A percentile compares a stretch with the other conserved stretches of the same genome.
phyloP scores from a whole-genome alignment of 768 basidiomycete species.

The Tricholoma saponaceum region DNA sequence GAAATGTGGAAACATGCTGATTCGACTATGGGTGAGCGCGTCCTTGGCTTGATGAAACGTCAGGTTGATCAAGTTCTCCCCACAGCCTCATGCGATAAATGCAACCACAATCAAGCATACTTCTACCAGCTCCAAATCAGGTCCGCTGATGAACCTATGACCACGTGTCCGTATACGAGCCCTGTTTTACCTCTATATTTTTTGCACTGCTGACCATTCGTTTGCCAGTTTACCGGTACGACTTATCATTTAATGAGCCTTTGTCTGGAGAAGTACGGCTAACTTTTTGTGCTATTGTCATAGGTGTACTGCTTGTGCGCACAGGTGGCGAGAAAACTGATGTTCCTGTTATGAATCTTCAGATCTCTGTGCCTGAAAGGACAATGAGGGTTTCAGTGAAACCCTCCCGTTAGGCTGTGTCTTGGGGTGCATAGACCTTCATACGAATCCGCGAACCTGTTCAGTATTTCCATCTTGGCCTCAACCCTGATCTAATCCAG shows the following conservation, averaged over 20 bases:
- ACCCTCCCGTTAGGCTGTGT: too few relatives aligned
- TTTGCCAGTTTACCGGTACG: conserved; percentile 58
- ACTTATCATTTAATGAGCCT: neutral
- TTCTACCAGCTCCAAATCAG: conserved; percentile 96
- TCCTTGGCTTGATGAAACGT: neutral
- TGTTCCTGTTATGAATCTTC: too few relatives aligned
- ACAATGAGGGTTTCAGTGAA: too few relatives aligned
- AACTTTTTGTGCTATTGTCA: neutral
- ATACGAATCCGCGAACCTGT: too few relatives aligned
- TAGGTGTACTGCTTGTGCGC: conserved; percentile 2
- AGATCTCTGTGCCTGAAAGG: neutral
- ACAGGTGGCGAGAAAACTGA: conserved; percentile 3
- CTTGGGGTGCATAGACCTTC: too few relatives aligned
- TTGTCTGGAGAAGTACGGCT: neutral
- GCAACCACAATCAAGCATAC: conserved; percentile 82
- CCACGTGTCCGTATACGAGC: conserved; percentile 41
- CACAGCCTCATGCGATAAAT: conserved; percentile 64
- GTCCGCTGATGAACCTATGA: conserved; percentile 92
- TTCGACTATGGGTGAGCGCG: conserved; percentile 70
- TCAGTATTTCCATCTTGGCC: too few relatives aligned
- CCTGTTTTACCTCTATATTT: too few relatives aligned
- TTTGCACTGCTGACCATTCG: neutral
- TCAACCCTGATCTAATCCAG: too few relatives aligned
- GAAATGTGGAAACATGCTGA: conserved; percentile 95
- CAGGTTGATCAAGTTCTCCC: neutral